A percentile compares a stretch with the other conserved stretches of the same genome.
phyloP scores from a whole-genome alignment of 805 yeast genomes.

The Debaryomyces maramus region DNA sequence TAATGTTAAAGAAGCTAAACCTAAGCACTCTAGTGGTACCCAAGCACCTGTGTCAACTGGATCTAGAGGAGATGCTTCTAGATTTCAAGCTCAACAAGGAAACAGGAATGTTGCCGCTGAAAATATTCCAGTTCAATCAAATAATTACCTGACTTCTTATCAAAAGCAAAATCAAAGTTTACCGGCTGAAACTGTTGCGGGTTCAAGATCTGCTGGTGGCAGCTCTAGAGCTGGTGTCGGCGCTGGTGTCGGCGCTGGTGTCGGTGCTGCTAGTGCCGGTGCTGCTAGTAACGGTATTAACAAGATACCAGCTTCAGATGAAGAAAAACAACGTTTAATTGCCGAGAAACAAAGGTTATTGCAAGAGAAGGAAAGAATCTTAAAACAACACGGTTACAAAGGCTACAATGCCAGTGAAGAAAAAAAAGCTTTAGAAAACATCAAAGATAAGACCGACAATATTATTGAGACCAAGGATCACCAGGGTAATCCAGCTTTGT shows the following conservation, averaged over 20 bases:
- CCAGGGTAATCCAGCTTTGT: slow-evolving; percentile 12
- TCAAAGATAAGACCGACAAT: slow-evolving; percentile 23
- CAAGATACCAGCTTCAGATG: slow-evolving; percentile 1
- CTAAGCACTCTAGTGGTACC: neutral
- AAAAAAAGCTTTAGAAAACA: slow-evolving; percentile 14
- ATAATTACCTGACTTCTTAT: slow-evolving; percentile 10
- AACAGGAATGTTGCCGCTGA: no score
- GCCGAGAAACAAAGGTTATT: neutral
- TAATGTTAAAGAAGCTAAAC: slow-evolving; percentile 4
- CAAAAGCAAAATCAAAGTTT: neutral
- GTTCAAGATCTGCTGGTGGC: neutral
- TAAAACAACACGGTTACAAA: slow-evolving; percentile 7
- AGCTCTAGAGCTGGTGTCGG: neutral
- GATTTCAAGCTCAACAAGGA: no score
- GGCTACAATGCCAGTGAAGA: neutral
- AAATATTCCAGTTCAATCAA: neutral
- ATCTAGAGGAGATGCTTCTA: no score
- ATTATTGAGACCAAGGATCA: slow-evolving; percentile 18
- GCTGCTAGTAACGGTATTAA: slow-evolving; percentile 4
- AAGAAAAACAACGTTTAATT: neutral
- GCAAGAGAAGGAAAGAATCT: slow-evolving; percentile 4
- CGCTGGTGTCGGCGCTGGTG: slow-evolving; percentile 2
- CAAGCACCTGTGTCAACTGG: neutral
- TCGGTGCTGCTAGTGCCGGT: slow-evolving; percentile 2
- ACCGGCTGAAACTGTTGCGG: neutral